Evolutionary conservation across 305 asterid species (phyloP).

Genomic region (Rubia balearica): DNA sequence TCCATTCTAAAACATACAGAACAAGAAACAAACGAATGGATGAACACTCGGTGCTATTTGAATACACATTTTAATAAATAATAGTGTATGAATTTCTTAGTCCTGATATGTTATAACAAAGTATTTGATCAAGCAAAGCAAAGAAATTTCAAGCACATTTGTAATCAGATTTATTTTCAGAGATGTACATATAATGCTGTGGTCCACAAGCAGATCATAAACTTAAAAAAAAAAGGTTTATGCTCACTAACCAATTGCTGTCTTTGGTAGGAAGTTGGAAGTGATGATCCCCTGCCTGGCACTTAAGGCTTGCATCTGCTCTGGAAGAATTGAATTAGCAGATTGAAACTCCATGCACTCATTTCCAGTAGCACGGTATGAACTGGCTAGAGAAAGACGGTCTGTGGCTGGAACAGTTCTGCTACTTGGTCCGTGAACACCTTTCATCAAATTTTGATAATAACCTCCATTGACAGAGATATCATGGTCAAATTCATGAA

Average conservation of each 20-base stretch:
- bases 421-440: constrained; percentile 24
- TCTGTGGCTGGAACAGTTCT: constrained; percentile 13
- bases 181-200: background rate
- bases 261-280: constrained; percentile 31
- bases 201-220: background rate
- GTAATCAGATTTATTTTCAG: background rate
- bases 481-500: constrained; percentile 16
- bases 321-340: constrained; percentile 20
- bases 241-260: constrained; percentile 37
- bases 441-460: constrained; percentile 26
- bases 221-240: background rate
- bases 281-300: constrained; percentile 21
- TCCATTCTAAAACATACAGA: background rate
- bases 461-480: constrained; percentile 19
- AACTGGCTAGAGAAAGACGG: constrained; percentile 20
- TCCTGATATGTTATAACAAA: background rate
- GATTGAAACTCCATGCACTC: constrained; percentile 20
- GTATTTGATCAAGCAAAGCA: background rate
- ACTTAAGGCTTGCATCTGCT: constrained; percentile 22
- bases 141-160: background rate
- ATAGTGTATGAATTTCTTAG: background rate
- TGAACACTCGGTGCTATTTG: background rate
- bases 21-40: background rate
- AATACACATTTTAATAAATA: background rate
- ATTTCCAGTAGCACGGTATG: constrained; percentile 32